Percentiles rank a stretch among this genome's conserved stretches.
These are phyloP conservation scores for Biscogniauxia marginata DNA, from an alignment of 2,329 filamentous ascomycete genomes.

Conservation along the genomic window DNA sequence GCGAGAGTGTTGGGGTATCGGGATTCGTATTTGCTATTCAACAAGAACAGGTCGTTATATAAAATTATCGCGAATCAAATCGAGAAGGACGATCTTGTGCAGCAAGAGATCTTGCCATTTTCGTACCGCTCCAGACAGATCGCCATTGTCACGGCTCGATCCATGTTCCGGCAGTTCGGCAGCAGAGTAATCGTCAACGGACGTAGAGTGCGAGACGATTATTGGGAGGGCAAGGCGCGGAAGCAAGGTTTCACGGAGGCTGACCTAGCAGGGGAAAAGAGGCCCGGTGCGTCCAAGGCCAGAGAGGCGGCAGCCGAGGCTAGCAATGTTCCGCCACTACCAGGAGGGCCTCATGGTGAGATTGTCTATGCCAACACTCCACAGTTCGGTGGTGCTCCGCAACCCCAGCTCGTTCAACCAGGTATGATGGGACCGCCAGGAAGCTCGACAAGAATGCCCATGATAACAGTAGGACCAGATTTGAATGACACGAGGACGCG, in stretches of 20 bases:
- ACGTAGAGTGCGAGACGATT: constrained; percentile 90
- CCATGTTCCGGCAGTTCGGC: constrained; percentile 98
- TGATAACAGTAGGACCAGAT: constrained; percentile 79
- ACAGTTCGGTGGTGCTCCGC: constrained; percentile 64
- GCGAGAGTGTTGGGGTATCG: constrained; percentile 90
- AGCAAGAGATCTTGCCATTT: constrained; percentile 93
- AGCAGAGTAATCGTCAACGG: constrained; percentile 90
- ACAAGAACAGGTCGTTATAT: constrained; percentile 94
- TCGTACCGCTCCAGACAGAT: constrained; percentile 98
- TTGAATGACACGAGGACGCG: constrained; percentile 73
- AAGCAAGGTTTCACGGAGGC: constrained; percentile 99
- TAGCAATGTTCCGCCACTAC: constrained; percentile 52
- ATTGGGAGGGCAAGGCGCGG: constrained; percentile 95
- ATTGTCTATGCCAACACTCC: constrained; percentile 83
- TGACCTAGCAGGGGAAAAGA: constrained; percentile 92
- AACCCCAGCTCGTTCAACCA: constrained; percentile 68
- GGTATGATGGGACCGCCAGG: constrained; percentile 68
- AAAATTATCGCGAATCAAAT: constrained; percentile 97
- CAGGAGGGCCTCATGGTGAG: constrained; percentile 73
- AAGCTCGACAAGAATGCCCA: constrained; percentile 70
- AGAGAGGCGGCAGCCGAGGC: constrained; percentile 77
- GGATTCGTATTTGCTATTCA: constrained; percentile 97
- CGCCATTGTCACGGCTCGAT: constrained; percentile 93
- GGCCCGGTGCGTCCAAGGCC: constrained; percentile 86
- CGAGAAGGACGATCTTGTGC: constrained; percentile 95